Evolutionary conservation across 2,329 filamentous ascomycete genomes (phyloP).

Genomic region (Aspergillus sp.): DNA sequence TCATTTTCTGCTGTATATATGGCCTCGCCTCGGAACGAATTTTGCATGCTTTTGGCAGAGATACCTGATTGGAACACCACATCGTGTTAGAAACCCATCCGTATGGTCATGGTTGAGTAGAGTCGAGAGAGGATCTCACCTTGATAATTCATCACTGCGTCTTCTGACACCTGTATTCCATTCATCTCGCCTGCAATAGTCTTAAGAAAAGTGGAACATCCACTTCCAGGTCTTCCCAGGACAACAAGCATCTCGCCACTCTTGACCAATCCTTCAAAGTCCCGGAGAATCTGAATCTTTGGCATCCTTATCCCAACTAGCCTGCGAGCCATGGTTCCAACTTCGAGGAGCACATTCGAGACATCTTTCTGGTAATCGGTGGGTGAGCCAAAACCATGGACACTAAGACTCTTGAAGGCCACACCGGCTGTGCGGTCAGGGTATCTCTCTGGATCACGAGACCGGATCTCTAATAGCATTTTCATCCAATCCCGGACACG

Average conservation of each 20-base stretch:
- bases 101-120: not conserved
- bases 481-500: slow-evolving; percentile 48
- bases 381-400: slow-evolving; percentile 65
- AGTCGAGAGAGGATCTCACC: not conserved
- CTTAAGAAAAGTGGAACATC: slow-evolving; percentile 84
- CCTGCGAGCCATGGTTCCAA: slow-evolving; percentile 32
- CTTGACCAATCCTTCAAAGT: slow-evolving; percentile 64
- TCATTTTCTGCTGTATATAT: slow-evolving; percentile 87
- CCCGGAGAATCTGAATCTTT: slow-evolving; percentile 61
- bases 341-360: slow-evolving; percentile 36
- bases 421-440: slow-evolving; percentile 60
- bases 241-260: slow-evolving; percentile 60
- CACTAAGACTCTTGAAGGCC: slow-evolving; percentile 66
- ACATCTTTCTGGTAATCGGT: slow-evolving; percentile 65
- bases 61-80: slow-evolving; percentile 24
- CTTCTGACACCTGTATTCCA: slow-evolving; percentile 70
- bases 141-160: slow-evolving; percentile 79
- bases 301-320: slow-evolving; percentile 38
- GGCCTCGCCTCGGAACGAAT: slow-evolving; percentile 74
- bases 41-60: slow-evolving; percentile 56
- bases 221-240: slow-evolving; percentile 51
- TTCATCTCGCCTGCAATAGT: slow-evolving; percentile 81
- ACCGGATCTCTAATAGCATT: slow-evolving; percentile 44
- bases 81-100: not conserved
- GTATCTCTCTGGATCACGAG: slow-evolving; percentile 55